Evolutionary conservation across 768 basidiomycete genomes (phyloP), one percentile per base, ranked within the genome.

Genomic region (Tylopilus felleus): DNA sequence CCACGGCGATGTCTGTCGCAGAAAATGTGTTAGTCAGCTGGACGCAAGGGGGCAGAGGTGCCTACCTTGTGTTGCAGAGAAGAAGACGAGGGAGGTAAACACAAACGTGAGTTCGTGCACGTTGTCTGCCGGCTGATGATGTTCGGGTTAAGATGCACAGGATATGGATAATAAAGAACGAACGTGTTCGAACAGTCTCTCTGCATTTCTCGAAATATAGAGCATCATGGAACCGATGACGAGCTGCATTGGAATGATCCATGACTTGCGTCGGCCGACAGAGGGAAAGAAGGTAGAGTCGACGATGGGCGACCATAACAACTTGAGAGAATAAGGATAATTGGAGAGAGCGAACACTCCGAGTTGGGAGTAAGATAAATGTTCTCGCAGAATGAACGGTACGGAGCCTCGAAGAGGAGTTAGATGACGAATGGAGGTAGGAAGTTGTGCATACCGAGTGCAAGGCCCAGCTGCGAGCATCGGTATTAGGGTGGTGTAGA

Each of bases 161-260:
- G 16, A 17, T n/a, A n/a, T 17, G n/a, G 2, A 38, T 27, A 4
- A 25, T 47, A 17, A 47, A 41, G 49, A 23, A 65, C 74, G 60
- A 63, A 95, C 94, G 63, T 89, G 81, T 53, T 88, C 83, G 71
- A 97, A 80, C 59, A 95, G 74, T 59, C 80, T 80, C 63, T 93
- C 80, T 8, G 87, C 85, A 60, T 88, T 83, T 51, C 81, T 67
- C 6, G 90, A 88, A 56, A 92, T 85, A 62, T 84, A 85, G 35
- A 90, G 63, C 88, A 92, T 90, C 55, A 93, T 74, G 39, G 81
- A 77, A 39, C 93, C 97, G 47, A 98, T 89, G 59, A 93, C 83
- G 29, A 86, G 68, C 69, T 99, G 97, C 80, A 99, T 97, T 41
- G 97, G 97, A 57, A 98, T 87, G 61, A 99, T 98, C 97, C 97